These are phyloP conservation scores for Fraxinus sp. DNA, from an alignment of 305 asterid genomes.

Conservation along the genomic window DNA sequence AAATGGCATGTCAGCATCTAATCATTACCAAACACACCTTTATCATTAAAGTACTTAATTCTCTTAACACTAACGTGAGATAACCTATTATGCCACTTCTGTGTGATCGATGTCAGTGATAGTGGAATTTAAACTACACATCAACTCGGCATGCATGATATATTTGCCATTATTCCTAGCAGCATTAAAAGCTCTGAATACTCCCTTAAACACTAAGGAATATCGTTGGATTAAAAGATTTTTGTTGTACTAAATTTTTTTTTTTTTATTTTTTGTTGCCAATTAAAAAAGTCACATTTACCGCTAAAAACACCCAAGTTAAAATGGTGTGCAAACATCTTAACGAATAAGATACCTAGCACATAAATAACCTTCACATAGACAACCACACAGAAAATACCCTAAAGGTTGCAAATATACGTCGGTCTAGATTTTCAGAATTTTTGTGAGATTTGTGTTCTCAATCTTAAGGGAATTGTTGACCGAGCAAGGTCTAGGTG, in stretches of 20 bases:
- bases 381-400: no score
- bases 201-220: neutral
- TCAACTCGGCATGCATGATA: neutral
- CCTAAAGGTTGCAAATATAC: neutral
- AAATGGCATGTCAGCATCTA: neutral
- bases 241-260: neutral
- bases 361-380: no score
- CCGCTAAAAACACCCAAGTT: neutral
- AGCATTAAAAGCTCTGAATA: neutral
- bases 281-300: no score
- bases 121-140: neutral
- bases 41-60: no score
- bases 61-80: neutral
- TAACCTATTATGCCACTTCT: neutral
- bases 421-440: neutral
- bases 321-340: no score
- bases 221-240: no score
- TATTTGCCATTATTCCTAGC: neutral
- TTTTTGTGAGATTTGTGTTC: no score
- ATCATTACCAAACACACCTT: neutral
- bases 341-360: neutral
- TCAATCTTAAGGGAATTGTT: neutral
- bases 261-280: neutral
- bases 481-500: neutral
- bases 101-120: no score